phyloP scores from a whole-genome alignment of 371 early-diverging fungal genomes.

The Actinomortierella ambigua region DNA sequence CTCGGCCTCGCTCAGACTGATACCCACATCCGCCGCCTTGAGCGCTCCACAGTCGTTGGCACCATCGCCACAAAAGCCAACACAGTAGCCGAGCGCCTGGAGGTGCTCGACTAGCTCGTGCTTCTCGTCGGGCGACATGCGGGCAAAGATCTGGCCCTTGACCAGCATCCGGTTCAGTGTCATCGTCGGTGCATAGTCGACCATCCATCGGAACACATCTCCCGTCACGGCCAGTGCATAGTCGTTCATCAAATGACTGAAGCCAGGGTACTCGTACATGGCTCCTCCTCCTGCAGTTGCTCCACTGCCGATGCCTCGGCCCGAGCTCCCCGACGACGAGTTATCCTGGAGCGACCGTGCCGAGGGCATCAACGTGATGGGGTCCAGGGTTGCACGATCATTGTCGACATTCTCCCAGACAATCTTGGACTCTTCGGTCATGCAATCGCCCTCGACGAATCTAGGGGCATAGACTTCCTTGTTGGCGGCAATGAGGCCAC shows the following conservation, averaged over 20 bases:
- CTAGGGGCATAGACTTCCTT: conserved; percentile 63
- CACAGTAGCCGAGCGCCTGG: conserved; percentile 89
- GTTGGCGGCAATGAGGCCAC: conserved; percentile 71
- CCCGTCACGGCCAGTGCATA: conserved; percentile 93
- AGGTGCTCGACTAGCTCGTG: conserved; percentile 89
- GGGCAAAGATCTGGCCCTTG: conserved; percentile 93
- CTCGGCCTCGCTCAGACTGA: conserved; percentile 97
- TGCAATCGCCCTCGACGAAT: conserved; percentile 58
- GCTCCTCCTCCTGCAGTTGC: no score
- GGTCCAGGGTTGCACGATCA: conserved; percentile 61
- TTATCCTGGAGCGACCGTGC: neutral
- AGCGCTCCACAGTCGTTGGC: conserved; percentile 99
- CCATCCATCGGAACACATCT: conserved; percentile 93
- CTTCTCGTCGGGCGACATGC: conserved; percentile 99
- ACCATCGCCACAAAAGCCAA: conserved; percentile 99
- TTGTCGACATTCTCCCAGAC: conserved; percentile 77
- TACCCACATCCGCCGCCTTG: conserved; percentile 97
- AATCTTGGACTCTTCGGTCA: conserved; percentile 58
- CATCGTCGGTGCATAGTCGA: conserved; percentile 79
- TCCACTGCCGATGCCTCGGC: no score
- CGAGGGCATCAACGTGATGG: conserved; percentile 57
- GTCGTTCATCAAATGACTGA: conserved; percentile 26
- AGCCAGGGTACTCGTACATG: conserved; percentile 15
- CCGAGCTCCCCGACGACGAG: no score
- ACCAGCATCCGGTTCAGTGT: conserved; percentile 82